Evolutionary conservation across 208 protist species (phyloP), one percentile per base, ranked within the genome.

Genomic region (Trypanosoma cruzi): DNA sequence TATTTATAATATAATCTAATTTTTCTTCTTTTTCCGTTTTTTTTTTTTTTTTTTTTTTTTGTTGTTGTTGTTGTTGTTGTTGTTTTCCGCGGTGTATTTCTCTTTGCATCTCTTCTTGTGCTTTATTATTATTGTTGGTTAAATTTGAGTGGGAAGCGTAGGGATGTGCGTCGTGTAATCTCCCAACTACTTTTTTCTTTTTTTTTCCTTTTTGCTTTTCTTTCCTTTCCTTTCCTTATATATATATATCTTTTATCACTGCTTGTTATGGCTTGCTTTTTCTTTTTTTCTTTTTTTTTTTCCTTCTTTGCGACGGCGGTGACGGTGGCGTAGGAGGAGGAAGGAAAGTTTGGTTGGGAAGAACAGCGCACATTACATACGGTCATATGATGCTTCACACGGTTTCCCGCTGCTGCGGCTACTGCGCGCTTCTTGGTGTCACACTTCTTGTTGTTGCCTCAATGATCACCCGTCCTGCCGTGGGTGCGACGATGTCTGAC

Each of bases 251-350:
- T n/a, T n/a, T n/a, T n/a, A 13, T 40, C 36, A 58, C 64, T 62
- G 31, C 18, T n/a, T 57, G 53, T 36, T 56, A 24, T 63, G 49
- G 61, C 68, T 63, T n/a, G n/a, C n/a, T n/a, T 50, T 65, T 6
- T 34, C 14, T 40, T 40, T 10, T 64, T 69, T 62, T 31, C 18
- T n/a, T 57, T 52, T 36, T 56, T 29, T 63, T 40, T 63, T 60
- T 63, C 22, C 28, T 65, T 24, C 13, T 4, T 22, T 24, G 55
- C n/a, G n/a, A n/a, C n/a, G n/a, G n/a, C 49, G 28, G 11, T 54
- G 24, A 4, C 24, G 11, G 4, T 11, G 2, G 36, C 3, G 18
- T 20, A 67, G 20, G 36, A 34, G 52, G 10, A 40, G 10, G 36
- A 40, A 10, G 36, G 36, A 40, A 40, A 40, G 36, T 40, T 40